These are phyloP conservation scores for Paraconiothyrium brasiliense DNA, from an alignment of 2,329 filamentous ascomycete genomes.

Conservation along the genomic window DNA sequence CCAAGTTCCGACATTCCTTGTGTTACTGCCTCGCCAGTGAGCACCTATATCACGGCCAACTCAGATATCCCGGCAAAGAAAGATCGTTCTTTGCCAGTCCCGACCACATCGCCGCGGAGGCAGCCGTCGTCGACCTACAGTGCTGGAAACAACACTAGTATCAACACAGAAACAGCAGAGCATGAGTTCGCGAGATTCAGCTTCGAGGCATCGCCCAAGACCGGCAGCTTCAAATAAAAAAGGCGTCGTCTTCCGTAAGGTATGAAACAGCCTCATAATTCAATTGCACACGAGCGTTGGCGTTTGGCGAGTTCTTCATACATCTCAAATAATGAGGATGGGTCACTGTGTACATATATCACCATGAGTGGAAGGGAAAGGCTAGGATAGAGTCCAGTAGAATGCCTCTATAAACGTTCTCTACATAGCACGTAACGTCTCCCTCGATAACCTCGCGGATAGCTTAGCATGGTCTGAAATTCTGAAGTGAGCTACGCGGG, in stretches of 20 bases:
- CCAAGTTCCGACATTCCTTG: background rate
- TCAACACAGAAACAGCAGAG: slow-evolving; percentile 26
- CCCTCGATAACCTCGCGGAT: too few relatives aligned
- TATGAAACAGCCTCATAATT: background rate
- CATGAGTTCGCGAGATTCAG: slow-evolving; percentile 33
- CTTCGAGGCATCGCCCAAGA: slow-evolving; percentile 33
- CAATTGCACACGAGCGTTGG: slow-evolving; percentile 12
- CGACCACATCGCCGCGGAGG: background rate
- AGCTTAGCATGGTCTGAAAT: too few relatives aligned
- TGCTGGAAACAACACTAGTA: slow-evolving; percentile 19
- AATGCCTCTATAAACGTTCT: too few relatives aligned
- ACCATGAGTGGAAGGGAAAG: background rate
- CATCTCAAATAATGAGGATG: background rate
- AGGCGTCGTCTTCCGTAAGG: background rate
- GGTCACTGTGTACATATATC: background rate
- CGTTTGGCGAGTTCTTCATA: slow-evolving; percentile 3
- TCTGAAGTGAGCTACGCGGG: too few relatives aligned
- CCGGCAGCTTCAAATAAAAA: background rate
- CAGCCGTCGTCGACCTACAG: slow-evolving; percentile 19
- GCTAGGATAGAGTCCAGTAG: too few relatives aligned
- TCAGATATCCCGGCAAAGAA: slow-evolving; percentile 17
- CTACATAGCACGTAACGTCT: too few relatives aligned
- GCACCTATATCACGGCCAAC: background rate
- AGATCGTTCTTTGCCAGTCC: background rate
- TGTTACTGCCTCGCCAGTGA: background rate